These are phyloP conservation scores for Piper longum DNA, from an alignment of 164 flowering plant species.

Conservation along the genomic window DNA sequence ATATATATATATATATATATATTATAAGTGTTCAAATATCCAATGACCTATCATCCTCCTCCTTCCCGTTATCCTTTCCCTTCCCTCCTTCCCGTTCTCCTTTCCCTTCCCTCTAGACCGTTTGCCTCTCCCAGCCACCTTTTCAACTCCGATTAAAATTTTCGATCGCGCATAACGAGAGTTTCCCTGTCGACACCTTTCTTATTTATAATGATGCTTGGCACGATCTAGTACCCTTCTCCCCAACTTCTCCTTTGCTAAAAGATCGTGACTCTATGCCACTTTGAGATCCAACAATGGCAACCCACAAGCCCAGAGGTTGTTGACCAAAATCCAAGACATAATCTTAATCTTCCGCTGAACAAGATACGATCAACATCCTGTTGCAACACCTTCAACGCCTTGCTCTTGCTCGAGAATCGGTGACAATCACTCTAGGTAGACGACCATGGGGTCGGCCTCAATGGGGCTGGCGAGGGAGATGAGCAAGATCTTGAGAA, in stretches of 20 bases:
- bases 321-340: slow-evolving; percentile 68
- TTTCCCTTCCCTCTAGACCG: too few relatives aligned
- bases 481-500: slow-evolving; percentile 63
- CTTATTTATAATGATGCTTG: too few relatives aligned
- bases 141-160: too few relatives aligned
- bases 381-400: slow-evolving; percentile 40
- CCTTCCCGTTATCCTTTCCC: too few relatives aligned
- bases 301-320: slow-evolving; percentile 44
- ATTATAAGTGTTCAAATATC: too few relatives aligned
- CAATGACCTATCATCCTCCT: too few relatives aligned
- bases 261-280: neutral
- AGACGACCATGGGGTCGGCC: slow-evolving; percentile 38
- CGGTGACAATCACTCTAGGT: slow-evolving; percentile 78
- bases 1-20: too few relatives aligned
- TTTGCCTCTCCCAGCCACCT: too few relatives aligned
- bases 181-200: too few relatives aligned
- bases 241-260: neutral
- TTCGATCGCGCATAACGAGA: too few relatives aligned
- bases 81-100: too few relatives aligned
- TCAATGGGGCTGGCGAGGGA: slow-evolving; percentile 37
- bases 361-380: slow-evolving; percentile 63
- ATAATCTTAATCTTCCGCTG: slow-evolving; percentile 81
- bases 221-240: too few relatives aligned
- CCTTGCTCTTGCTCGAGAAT: slow-evolving; percentile 64
- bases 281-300: slow-evolving; percentile 18